These are phyloP conservation scores for Obba rivulosa DNA, from an alignment of 768 basidiomycete genomes.

Conservation along the genomic window DNA sequence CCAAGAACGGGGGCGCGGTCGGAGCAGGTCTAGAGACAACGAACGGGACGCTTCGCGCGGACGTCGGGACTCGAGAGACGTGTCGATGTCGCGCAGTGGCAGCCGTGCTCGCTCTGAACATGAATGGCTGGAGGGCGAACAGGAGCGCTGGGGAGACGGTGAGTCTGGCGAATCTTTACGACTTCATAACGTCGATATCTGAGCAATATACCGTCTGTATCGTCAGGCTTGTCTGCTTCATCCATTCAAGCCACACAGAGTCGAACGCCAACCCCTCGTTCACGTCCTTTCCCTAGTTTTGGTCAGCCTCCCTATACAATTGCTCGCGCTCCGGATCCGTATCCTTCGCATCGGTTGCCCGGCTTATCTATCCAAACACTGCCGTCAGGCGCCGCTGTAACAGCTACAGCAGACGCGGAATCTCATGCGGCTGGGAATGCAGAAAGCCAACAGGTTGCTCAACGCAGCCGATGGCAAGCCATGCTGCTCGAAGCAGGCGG, in stretches of 20 bases:
- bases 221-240: background rate
- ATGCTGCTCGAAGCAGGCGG: slow-evolving; percentile 85
- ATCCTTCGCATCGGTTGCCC: too few relatives aligned
- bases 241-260: slow-evolving; percentile 2
- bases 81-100: slow-evolving; percentile 10
- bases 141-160: slow-evolving; percentile 6
- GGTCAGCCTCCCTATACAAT: too few relatives aligned
- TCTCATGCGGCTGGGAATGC: background rate
- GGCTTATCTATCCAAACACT: background rate
- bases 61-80: slow-evolving; percentile 9
- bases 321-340: too few relatives aligned
- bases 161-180: too few relatives aligned
- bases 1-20: slow-evolving; percentile 8
- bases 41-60: background rate
- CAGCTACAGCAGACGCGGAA: background rate
- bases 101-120: background rate
- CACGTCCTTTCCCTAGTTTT: background rate
- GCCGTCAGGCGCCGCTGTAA: background rate
- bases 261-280: slow-evolving; percentile 13
- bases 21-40: slow-evolving; percentile 3
- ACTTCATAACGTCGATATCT: too few relatives aligned
- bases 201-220: background rate
- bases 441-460: slow-evolving; percentile 48
- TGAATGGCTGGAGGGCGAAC: slow-evolving; percentile 2
- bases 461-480: slow-evolving; percentile 81